Evolutionary conservation across 306 rosid genomes (phyloP).

Genomic region (Fragaria nilgerrensis): DNA sequence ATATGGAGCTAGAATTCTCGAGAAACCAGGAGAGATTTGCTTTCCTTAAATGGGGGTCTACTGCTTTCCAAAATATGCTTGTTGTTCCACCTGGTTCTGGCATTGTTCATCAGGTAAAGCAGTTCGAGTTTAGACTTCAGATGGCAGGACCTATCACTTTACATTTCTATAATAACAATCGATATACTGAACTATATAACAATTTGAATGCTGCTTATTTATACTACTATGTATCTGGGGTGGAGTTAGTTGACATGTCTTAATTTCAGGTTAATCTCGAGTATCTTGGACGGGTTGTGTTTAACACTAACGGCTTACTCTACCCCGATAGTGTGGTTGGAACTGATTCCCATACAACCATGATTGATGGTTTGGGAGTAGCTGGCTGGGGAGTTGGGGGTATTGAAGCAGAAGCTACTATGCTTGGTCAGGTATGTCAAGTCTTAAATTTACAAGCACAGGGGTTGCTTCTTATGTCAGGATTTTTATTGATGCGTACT

Average conservation of each 20-base stretch:
- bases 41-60: constrained; percentile 94
- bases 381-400: constrained; percentile 99
- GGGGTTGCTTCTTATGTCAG: not conserved
- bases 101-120: constrained; percentile 84
- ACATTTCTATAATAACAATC: not conserved
- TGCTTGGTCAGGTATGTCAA: constrained; percentile 86
- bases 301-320: constrained; percentile 77
- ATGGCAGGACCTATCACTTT: not conserved
- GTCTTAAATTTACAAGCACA: constrained; percentile 14
- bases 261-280: constrained; percentile 85
- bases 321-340: constrained; percentile 98
- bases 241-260: constrained; percentile 18
- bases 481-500: not conserved
- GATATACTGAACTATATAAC: not conserved
- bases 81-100: constrained; percentile 98
- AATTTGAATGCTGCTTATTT: not conserved
- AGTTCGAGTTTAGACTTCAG: constrained; percentile 10
- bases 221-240: not conserved
- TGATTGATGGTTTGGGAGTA: constrained; percentile 95
- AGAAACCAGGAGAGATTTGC: constrained; percentile 94
- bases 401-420: constrained; percentile 92
- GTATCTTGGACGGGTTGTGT: constrained; percentile 91
- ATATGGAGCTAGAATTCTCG: constrained; percentile 88
- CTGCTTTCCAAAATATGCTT: constrained; percentile 82
- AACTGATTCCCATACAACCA: constrained; percentile 92